Conservation (phyloP, 1,139 yeast species). For the Oligophagozyma castellii region DNA sequence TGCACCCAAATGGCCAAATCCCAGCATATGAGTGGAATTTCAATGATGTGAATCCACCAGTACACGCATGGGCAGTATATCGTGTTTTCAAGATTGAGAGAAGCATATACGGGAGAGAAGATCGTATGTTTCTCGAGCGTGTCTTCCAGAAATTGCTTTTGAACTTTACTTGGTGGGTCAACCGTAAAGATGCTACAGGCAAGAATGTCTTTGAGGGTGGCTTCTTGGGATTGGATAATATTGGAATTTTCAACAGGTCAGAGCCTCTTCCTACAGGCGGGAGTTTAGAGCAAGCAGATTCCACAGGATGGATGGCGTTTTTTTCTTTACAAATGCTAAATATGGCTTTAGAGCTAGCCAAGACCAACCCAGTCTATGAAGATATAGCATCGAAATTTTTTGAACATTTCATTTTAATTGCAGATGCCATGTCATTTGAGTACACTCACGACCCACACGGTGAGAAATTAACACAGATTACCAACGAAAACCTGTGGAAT, state of each 20-base stretch:
- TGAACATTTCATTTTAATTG: conserved; percentile 84
- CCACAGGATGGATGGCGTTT: conserved; percentile 98
- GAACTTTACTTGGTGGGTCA: conserved; percentile 98
- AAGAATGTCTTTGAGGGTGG: conserved; percentile 93
- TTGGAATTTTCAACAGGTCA: conserved; percentile 86
- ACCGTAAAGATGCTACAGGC: conserved; percentile 80
- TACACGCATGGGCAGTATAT: conserved; percentile 94
- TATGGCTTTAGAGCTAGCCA: conserved; percentile 83
- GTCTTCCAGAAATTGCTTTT: conserved; percentile 83
- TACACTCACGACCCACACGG: conserved; percentile 22
- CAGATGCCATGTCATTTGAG: conserved; percentile 81
- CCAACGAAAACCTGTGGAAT: conserved; percentile 72
- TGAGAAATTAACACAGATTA: conserved; percentile 30
- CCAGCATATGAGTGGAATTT: conserved; percentile 98
- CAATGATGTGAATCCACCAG: conserved; percentile 93
- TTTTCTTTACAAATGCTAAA: conserved; percentile 85
- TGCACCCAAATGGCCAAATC: conserved; percentile 98
- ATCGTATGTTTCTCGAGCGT: conserved; percentile 73
- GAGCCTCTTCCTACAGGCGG: conserved; percentile 96
- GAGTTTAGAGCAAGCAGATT: conserved; percentile 83
- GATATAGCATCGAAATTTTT: conserved; percentile 92
- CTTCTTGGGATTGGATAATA: conserved; percentile 84
- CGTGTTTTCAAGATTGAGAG: conserved; percentile 84
- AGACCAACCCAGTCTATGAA: conserved; percentile 77
- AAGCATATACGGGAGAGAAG: conserved; percentile 73